A percentile compares a stretch with the other conserved stretches of the same genome.
These are phyloP conservation scores for Xylariaceae sp. DNA, from an alignment of 2,329 filamentous ascomycete genomes.

Conservation along the genomic window DNA sequence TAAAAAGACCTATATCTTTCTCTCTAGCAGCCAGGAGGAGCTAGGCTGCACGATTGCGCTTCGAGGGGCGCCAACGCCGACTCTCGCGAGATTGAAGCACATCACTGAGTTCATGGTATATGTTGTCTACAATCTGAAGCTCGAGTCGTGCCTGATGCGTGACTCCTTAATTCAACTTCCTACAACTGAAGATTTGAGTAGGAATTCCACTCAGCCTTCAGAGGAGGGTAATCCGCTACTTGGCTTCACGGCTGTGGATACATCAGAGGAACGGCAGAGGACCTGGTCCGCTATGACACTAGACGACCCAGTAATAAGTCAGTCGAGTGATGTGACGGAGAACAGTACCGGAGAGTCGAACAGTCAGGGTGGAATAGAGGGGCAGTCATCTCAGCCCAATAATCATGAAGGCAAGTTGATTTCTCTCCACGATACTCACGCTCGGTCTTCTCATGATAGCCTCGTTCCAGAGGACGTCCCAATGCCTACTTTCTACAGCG, in stretches of 20 bases:
- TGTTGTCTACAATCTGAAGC: slow-evolving; percentile 95
- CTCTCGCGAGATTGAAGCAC: slow-evolving; percentile 80
- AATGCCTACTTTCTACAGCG: slow-evolving; percentile 91
- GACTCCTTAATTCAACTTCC: slow-evolving; percentile 91
- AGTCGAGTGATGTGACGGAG: slow-evolving; percentile 30
- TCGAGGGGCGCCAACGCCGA: slow-evolving; percentile 75
- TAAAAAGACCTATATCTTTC: slow-evolving; percentile 94
- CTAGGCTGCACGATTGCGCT: slow-evolving; percentile 94
- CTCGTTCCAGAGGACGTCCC: slow-evolving; percentile 78
- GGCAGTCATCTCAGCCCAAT: slow-evolving; percentile 19
- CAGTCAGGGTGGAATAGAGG: slow-evolving; percentile 11
- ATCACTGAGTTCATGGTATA: slow-evolving; percentile 99
- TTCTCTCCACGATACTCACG: slow-evolving; percentile 52
- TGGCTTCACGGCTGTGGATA: slow-evolving; percentile 32
- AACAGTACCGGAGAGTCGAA: slow-evolving; percentile 21
- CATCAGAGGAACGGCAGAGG: slow-evolving; percentile 29
- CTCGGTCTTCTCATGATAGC: slow-evolving; percentile 53
- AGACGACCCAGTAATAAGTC: slow-evolving; percentile 31
- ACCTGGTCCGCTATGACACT: slow-evolving; percentile 30
- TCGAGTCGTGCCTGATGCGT: slow-evolving; percentile 91
- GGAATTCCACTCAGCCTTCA: slow-evolving; percentile 42
- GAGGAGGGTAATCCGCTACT: slow-evolving; percentile 47
- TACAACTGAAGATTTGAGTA: slow-evolving; percentile 57
- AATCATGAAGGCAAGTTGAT: slow-evolving; percentile 36
- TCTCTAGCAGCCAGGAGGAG: slow-evolving; percentile 87